Base-by-base conservation (phyloP, 2,329 filamentous ascomycete species). In the Truncatella angustata region DNA sequence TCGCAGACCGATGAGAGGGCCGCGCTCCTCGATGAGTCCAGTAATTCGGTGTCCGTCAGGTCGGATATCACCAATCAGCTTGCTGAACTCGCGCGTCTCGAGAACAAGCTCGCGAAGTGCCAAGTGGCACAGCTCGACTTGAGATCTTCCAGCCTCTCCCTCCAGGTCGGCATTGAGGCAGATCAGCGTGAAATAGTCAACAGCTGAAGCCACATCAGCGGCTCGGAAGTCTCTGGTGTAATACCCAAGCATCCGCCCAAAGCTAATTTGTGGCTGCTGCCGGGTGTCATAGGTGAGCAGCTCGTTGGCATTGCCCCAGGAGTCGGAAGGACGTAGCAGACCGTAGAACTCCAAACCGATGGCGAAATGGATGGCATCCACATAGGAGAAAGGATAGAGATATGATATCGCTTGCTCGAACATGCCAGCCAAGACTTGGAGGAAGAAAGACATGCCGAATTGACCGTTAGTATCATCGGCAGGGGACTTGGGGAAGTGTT, bases 201-300 rank as follows among this genome's bases (percentile, higher is more conserved):
- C 90, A 3, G 95, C 94, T 30, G 91, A 90, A 53, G 89, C 88
- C 5, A 91, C 88, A 63, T 95, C 87, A 18, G 91, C 92, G 26
- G 91, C 90, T 49, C 94, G 87, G 82, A 99, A 99, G 70, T 97
- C 92, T 50, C 88, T 84, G 4, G 95, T 99, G 75, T 99, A 99
- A 68, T 94, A 91, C 36, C 93, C 95, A 55, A 97, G 79, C 77
- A 97, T 90, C 54, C 89, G 87, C 40, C 90, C 92, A 72, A 97
- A 97, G 76, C 94, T 96, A 71, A 99, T 87, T 68, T 97, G 91
- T 4, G 91, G 80, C 57, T 84, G 78, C 57, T 83, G 81, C 60
- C 85, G 82, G 63, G 81, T 88, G 60, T 84, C 90, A 69, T 84
- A 73, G 59, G 77, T 84, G 37, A 84, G 73, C 43, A 87, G 73